Base-by-base conservation (phyloP, 106 monocot genomes). In the Allium sativum region DNA sequence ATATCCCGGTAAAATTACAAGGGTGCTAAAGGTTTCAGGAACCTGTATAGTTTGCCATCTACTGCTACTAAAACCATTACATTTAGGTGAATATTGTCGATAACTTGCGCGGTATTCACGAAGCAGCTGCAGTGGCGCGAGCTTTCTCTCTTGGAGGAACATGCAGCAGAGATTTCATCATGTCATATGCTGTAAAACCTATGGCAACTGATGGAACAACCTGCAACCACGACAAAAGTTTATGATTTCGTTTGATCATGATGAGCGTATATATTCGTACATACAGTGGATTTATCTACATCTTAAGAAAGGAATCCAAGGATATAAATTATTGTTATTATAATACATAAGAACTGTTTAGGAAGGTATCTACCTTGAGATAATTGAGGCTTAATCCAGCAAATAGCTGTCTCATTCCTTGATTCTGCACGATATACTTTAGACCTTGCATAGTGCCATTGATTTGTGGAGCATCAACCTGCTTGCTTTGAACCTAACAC, bases 171-270 rank as follows among this genome's bases (percentile, higher is more conserved):
- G 70, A 52, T 74, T 92, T 92, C 81, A 92, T 92, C 69, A 57
- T 79, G 62, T 92, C 92, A 55, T 92, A 92, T n/a, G 78, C 78
- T 8, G 87, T 92, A 65, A 92, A 92, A 59, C 92, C 92, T 62
- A 92, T 92, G 46, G 92, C 92, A 42, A 87, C 92, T 15, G 92
- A 92, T 11, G 92, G 92, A 67, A 87, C 87, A 31, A 92, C 84
- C 87, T 92, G 62, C 48, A 72, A 41, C 7, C 7, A 42, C 31
- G 4, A 31, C 31, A 2, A 31, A 31, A 0, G 31, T 31, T 31
- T 31, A 31, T 31, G 31, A 3, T 31, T 31, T 5, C 2, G 2
- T 31, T 31, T 31, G 31, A 31, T 31, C 31, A 31, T 31, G 4
- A 31, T 31, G 31, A 2, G 1, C 31, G 5, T 31, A 31, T n/a